These are phyloP conservation scores for Vachellia collinsii DNA, from an alignment of 306 rosid genomes.

Conservation along the genomic window DNA sequence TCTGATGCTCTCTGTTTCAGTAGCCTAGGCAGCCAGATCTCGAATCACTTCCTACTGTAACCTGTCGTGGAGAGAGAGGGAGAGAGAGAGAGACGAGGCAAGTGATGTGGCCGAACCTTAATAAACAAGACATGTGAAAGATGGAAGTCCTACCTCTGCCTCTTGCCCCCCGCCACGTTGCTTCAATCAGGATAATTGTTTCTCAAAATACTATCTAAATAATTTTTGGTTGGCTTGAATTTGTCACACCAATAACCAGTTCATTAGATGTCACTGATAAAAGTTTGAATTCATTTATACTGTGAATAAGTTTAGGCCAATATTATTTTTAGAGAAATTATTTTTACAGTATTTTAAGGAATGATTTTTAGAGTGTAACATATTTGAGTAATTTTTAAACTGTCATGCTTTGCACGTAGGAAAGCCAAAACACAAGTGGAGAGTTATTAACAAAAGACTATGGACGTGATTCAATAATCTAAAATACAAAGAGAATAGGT, in stretches of 20 bases:
- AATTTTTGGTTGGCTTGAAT: too few species aligned
- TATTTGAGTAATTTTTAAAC: too few species aligned
- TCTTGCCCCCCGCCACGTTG: conserved; percentile 29
- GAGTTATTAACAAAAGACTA: not conserved
- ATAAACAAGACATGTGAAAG: conserved; percentile 41
- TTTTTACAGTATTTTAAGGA: too few species aligned
- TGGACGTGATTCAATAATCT: conserved; percentile 1
- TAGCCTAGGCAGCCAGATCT: conserved; percentile 19
- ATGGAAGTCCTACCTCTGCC: not conserved
- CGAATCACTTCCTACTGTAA: conserved; percentile 28
- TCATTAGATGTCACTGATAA: too few species aligned
- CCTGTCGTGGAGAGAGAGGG: conserved; percentile 2
- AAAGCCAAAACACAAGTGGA: not conserved
- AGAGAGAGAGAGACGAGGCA: conserved; percentile 13
- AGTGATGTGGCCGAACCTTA: not conserved
- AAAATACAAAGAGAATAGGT: not conserved
- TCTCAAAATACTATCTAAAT: too few species aligned
- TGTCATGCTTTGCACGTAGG: not conserved
- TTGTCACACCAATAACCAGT: too few species aligned
- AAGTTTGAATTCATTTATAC: too few species aligned
- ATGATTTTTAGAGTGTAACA: too few species aligned
- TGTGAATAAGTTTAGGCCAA: too few species aligned
- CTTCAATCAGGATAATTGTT: too few species aligned
- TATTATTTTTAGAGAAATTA: too few species aligned
- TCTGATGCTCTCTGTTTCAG: not conserved